A percentile compares a stretch with the other conserved stretches of the same genome.
Evolutionary conservation across 257 asterid genomes (phyloP).

Genomic region (Misopates orontium): DNA sequence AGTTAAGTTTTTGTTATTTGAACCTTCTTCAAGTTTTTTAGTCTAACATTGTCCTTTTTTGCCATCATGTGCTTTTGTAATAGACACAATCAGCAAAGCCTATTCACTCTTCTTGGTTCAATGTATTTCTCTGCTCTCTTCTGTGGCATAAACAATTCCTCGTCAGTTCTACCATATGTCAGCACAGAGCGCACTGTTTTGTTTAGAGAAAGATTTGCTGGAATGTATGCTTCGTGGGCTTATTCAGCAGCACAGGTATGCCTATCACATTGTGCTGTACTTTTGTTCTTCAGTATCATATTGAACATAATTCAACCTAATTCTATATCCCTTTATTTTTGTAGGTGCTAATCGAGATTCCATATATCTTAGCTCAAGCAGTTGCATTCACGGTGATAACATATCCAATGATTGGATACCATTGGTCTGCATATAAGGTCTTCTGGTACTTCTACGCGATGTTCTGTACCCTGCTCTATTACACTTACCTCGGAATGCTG

Average conservation of each 20-base stretch:
- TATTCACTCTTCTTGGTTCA: constrained; percentile 50
- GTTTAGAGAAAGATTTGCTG: constrained; percentile 56
- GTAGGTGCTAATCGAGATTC: constrained; percentile 56
- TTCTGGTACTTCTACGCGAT: constrained; percentile 49
- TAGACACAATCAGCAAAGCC: constrained; percentile 51
- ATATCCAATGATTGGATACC: constrained; percentile 63
- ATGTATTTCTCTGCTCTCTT: constrained; percentile 40
- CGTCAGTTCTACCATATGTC: constrained; percentile 45
- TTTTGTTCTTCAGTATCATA: not conserved
- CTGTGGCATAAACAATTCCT: constrained; percentile 49
- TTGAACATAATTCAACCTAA: not conserved
- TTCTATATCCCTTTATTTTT: constrained; percentile 5
- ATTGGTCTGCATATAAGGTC: constrained; percentile 47
- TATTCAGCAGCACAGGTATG: constrained; percentile 60
- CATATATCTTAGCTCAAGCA: constrained; percentile 49
- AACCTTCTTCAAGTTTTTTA: not conserved
- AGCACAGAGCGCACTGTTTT: constrained; percentile 50
- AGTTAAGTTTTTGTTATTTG: not conserved
- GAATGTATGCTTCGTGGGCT: constrained; percentile 69
- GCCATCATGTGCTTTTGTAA: not conserved
- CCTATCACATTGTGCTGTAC: not conserved
- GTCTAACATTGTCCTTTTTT: not conserved
- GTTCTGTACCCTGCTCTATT: constrained; percentile 53
- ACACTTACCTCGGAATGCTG: constrained; percentile 59
- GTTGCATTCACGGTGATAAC: constrained; percentile 45